phyloP scores from a whole-genome alignment of 768 basidiomycete genomes.

The Ramaria sp. region DNA sequence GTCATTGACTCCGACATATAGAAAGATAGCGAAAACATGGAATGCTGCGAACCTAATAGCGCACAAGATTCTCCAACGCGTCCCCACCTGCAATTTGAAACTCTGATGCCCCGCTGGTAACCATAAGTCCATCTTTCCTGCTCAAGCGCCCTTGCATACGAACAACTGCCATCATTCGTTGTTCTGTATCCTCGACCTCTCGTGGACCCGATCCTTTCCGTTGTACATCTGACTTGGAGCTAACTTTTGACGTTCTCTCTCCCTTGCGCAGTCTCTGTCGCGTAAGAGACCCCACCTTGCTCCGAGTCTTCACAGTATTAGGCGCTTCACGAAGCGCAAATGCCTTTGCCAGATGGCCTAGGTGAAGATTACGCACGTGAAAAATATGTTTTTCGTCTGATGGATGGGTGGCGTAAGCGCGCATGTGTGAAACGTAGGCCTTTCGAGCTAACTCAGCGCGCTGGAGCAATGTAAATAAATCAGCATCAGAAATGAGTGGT shows the following conservation, averaged over 20 bases:
- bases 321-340: slow-evolving; percentile 88
- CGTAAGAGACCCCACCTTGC: slow-evolving; percentile 14
- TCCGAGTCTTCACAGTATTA: slow-evolving; percentile 20
- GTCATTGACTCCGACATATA: not conserved
- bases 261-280: slow-evolving; percentile 15
- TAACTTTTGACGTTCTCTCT: slow-evolving; percentile 12
- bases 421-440: slow-evolving; percentile 86
- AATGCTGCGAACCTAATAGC: not conserved
- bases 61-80: slow-evolving; percentile 10
- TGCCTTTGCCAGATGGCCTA: slow-evolving; percentile 89
- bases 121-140: slow-evolving; percentile 71
- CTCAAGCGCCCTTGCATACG: slow-evolving; percentile 71
- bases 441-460: slow-evolving; percentile 66
- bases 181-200: slow-evolving; percentile 50
- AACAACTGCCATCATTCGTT: slow-evolving; percentile 79
- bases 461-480: slow-evolving; percentile 28
- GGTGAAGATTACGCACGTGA: slow-evolving; percentile 87
- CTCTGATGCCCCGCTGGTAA: slow-evolving; percentile 48
- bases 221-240: slow-evolving; percentile 9
- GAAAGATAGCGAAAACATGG: not conserved
- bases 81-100: slow-evolving; percentile 48
- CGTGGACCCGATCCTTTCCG: slow-evolving; percentile 17
- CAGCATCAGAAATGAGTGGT: slow-evolving; percentile 5
- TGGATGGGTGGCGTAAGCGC: slow-evolving; percentile 96
- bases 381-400: slow-evolving; percentile 93